Base-by-base conservation (phyloP, 176 grass and related monocot species). In the Triticum monococcum region DNA sequence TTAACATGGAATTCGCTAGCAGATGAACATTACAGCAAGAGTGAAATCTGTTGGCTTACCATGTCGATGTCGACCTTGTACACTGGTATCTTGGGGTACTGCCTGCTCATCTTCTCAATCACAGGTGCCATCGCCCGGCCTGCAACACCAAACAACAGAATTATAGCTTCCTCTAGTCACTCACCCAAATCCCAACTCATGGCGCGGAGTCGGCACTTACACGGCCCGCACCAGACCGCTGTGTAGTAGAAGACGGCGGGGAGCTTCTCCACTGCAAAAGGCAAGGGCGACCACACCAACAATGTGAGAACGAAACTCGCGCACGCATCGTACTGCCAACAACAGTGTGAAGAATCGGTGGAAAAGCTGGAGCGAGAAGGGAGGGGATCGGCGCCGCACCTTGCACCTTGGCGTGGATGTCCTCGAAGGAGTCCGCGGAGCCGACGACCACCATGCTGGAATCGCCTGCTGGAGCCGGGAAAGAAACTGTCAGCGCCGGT, bases 161-260 rank as follows among this genome's bases (percentile, higher is more conserved):
- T 12, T 28, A 18, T 14, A 71, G 18, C 35, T 37, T 8, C 2
- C 32, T 5, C 23, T 5, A 63, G 16, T 18, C 50, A 54, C 50
- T 1, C 16, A 7, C 14, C 1, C 50, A 18, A 54, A 18, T 18
- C 50, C 5, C 50, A 54, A 54, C 7, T 54, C 50, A 17, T 52
- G 50, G 50, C 50, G 6, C 16, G 13, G 63, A 68, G 45, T 0
- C 5, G 10, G 30, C 50, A 84, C 91, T 90, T 83, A 93, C 91
- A 93, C 1, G 91, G 91, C 3, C 79, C 88, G 8, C 91, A 93
- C 88, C 91, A 93, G 1, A 75, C 86, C 11, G 91, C 91, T 10
- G 91, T 93, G 86, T 90, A 90, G 79, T 93, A 93, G 68, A 93
- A 90, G 45, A 93, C 79, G 7, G 91, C 91, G 2, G 83, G 74